phyloP scores from a whole-genome alignment of 1,139 yeast species.

The Arxiozyma heterogenica region DNA sequence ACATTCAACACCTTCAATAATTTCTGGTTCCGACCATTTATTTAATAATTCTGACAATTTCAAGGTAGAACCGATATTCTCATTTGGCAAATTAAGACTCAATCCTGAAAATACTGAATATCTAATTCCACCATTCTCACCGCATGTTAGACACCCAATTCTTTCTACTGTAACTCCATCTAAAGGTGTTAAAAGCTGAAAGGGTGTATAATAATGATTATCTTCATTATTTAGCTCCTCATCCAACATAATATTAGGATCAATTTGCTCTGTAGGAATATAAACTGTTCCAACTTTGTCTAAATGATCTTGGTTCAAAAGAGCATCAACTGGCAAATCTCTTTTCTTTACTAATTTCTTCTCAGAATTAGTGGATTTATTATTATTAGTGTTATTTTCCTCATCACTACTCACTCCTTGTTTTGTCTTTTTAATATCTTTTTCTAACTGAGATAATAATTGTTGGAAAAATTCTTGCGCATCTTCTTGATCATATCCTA shows the following conservation, averaged over 20 bases:
- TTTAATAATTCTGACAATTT: conserved; percentile 50
- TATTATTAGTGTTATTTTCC: neutral
- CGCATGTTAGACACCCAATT: conserved; percentile 82
- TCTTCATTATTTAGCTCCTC: conserved; percentile 22
- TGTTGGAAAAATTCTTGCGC: conserved; percentile 90
- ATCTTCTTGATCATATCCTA: conserved; percentile 84
- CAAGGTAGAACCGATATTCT: conserved; percentile 35
- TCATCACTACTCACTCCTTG: conserved; percentile 9
- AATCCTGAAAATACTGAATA: conserved; percentile 75
- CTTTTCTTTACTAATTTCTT: conserved; percentile 17
- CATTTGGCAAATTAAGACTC: conserved; percentile 57
- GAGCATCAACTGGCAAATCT: conserved; percentile 26
- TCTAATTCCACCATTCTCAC: conserved; percentile 87
- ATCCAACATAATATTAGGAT: conserved; percentile 42
- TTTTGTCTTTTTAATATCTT: conserved; percentile 35
- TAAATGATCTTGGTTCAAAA: conserved; percentile 41
- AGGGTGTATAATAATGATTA: conserved; percentile 39
- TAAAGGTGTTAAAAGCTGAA: conserved; percentile 69
- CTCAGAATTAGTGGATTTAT: conserved; percentile 2
- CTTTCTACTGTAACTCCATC: conserved; percentile 83
- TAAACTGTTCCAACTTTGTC: conserved; percentile 54
- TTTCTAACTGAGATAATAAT: conserved; percentile 61
- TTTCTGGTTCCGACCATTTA: conserved; percentile 73
- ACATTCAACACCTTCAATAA: conserved; percentile 87
- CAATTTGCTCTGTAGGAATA: conserved; percentile 65